phyloP scores from a whole-genome alignment of 768 basidiomycete species.

The Clitopilus hobsonii region DNA sequence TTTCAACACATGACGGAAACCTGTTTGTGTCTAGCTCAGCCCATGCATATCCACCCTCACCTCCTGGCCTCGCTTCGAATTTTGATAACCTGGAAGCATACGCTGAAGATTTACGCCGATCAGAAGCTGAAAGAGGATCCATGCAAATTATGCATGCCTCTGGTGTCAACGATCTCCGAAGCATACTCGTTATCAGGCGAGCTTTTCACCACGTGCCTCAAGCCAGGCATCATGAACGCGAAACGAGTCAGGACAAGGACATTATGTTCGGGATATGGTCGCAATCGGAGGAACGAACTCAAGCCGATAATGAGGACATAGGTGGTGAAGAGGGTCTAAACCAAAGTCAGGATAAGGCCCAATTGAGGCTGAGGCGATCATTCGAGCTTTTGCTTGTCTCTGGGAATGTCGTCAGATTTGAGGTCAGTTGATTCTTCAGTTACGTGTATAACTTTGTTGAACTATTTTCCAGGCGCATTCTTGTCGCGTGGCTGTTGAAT shows the following conservation, averaged over 20 bases:
- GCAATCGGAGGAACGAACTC: slow-evolving; percentile 31
- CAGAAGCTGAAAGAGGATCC: slow-evolving; percentile 59
- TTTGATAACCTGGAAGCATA: slow-evolving; percentile 21
- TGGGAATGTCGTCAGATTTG: slow-evolving; percentile 69
- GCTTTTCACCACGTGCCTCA: slow-evolving; percentile 46
- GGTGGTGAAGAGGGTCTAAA: slow-evolving; percentile 57
- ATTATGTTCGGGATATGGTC: slow-evolving; percentile 26
- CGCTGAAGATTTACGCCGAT: slow-evolving; percentile 35
- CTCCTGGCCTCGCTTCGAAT: slow-evolving; percentile 46
- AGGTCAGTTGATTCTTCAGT: slow-evolving; percentile 47
- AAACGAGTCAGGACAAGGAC: slow-evolving; percentile 24
- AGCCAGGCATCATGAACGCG: slow-evolving; percentile 28
- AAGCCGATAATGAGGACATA: slow-evolving; percentile 57
- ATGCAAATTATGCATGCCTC: slow-evolving; percentile 59
- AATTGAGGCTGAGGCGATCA: slow-evolving; percentile 54
- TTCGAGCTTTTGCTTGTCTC: slow-evolving; percentile 75
- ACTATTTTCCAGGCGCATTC: slow-evolving; percentile 51
- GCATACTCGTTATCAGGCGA: slow-evolving; percentile 58
- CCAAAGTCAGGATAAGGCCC: slow-evolving; percentile 35
- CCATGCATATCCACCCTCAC: slow-evolving; percentile 62
- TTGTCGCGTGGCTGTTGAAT: slow-evolving; percentile 66
- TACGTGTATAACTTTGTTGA: not conserved
- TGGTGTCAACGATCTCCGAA: slow-evolving; percentile 73
- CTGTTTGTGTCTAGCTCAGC: slow-evolving; percentile 55
- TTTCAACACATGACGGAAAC: slow-evolving; percentile 68